Evolutionary conservation across 768 basidiomycete genomes (phyloP), one percentile per base, ranked within the genome.

Genomic region (Strobilomyces confusus): DNA sequence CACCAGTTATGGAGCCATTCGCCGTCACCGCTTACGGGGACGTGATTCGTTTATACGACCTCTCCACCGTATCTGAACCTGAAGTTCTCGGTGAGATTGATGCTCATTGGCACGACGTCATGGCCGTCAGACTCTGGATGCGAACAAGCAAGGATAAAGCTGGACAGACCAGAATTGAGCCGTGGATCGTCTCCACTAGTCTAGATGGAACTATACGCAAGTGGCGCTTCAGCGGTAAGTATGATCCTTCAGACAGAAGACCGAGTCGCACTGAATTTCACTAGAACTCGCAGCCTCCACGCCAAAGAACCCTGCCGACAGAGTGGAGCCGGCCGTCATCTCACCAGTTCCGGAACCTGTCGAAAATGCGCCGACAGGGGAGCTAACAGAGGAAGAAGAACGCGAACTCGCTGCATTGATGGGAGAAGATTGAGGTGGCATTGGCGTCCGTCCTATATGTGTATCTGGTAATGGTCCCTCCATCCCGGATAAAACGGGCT

Each of bases 81-180:
- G 87, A 88, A 54, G 69, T 90, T 26, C 67, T 93, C n/a, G 74
- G 77, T 25, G 82, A 84, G 60, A 71, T 90, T 12, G 90, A 97
- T 59, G 94, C 82, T 7, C 95, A 98, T 64, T 92, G 87, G 82
- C 92, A 92, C 59, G 92, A 97, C 60, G 84, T 98, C 15, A 88
- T 82, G 5, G 82, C 80, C 5, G 70, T 98, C 48, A 77, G 79
- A 26, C 72, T 86, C 12, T 97, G 93, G 92, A 71, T 79, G 59
- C 78, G 84, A 26, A 73, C 67, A 49, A 73, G 72, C 8, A 65
- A 69, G 26, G 75, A 74, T 9, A 72, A 72, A 23, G 79, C 77
- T 56, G 75, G 75, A 9, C 69, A 63, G 49, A 76, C 73, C n/a
- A 75, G 73, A 57, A 65, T 81, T 13, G 89, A 92, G 60, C 82